Evolutionary conservation across 306 rosid genomes (phyloP), one percentile per base, ranked within the genome.

Genomic region (Cicer cuneatum): DNA sequence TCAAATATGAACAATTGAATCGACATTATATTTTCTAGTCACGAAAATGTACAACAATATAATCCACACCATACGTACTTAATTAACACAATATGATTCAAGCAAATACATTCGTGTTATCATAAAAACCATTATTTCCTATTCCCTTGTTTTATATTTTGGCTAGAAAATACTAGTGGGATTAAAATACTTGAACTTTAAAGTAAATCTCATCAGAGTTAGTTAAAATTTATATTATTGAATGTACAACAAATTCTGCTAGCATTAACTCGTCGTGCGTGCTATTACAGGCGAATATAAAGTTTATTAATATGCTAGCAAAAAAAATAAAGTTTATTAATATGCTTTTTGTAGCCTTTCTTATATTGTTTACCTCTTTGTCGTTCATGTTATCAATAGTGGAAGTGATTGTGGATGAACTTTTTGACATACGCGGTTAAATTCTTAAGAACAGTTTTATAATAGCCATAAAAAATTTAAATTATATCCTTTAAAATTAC

Each of bases 301-400:
- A 61, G 62, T 64, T n/a, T 11, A 76, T 72, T 53, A 15, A 59
- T 80, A 60, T 71, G 60, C n/a, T 60, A 24, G n/a, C n/a, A 24
- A 21, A 21, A 21, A 1, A 21, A 58, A 66, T 48, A 14, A 65
- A 72, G 61, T 64, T 13, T 11, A 76, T 72, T 52, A 15, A 59
- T 80, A 60, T 75, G 60, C 16, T 60, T 71, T 59, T 71, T 74
- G 58, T 71, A 42, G 43, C 37, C 69, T 77, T 80, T 59, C 65
- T 11, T 29, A 33, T 15, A 59, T 40, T 59, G 33, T 59, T 48
- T 58, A 38, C 5, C 72, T 42, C 66, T 79, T 72, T 72, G 82
- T 76, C 80, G 24, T 39, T 71, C 37, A 19, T 43, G 51, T 8
- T 66, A 37, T 76, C 52, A 42, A 48, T 24, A 21, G 24, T 69